Base-by-base conservation (phyloP, 78 protist genomes). In the Pigoraptor vietnamica region DNA sequence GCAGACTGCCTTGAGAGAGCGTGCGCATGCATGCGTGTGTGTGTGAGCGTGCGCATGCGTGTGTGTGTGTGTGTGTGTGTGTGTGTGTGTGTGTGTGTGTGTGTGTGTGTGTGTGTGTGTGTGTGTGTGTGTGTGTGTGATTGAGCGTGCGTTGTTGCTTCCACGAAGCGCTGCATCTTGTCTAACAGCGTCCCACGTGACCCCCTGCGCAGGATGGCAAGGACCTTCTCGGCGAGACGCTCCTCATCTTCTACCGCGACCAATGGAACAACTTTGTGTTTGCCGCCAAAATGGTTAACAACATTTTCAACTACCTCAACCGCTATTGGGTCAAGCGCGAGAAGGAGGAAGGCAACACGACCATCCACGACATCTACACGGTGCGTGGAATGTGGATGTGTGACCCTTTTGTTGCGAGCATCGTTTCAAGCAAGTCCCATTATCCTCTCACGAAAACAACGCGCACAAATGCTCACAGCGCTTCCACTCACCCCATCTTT, bases 321-420 rank as follows among this genome's bases (percentile, higher is more conserved):
- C 95, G 97, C 36, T 93, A 95, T 86, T 96, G 96, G 96, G 90
- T 96, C 81, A 90, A 92, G 55, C 91, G 97, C 83, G 96, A 95
- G 67, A 82, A 86, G 25, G 96, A 93, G 24, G 97, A 96, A 38
- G 94, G 94, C 35, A 90, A 92, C 83, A 89, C 81, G 87, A 94
- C 93, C 81, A 94, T 96, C 81, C 93, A 94, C 90, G 95, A 93
- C 86, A 93, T 96, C 29, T 84, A 40, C 84, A 90, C 90, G 79
- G 95, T 96, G 35, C 37, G 93, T 79, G 81, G 35, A 2, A 14
- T 36, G 35, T 34, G 14, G 67, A 82, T 86, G 81, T 48, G 6
- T 6, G 29, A 21, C 14, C 67, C 67, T 48, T 14, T 48, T 48
- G 67, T n/a, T n/a, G n/a, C n/a, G n/a, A n/a, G n/a, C n/a, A n/a